Evolutionary conservation across 352 stramenopile species (phyloP), one percentile per base, ranked within the genome.

Genomic region (Plasmopara muralis): DNA sequence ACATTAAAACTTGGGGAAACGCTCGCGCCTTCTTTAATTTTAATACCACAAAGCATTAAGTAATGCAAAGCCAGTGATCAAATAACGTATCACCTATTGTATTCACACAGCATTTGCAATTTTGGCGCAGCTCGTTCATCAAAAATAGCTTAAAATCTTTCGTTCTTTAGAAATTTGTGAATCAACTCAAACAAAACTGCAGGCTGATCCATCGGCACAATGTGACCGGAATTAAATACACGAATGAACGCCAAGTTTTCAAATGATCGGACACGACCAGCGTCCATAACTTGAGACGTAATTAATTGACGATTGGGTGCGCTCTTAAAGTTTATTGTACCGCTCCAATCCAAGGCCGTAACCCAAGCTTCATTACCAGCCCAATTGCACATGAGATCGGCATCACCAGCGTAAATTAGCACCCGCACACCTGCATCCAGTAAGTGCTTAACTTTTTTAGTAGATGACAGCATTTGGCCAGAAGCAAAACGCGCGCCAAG

Each of bases 301-400:
- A 67, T 44, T 16, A 85, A 63, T 29, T 33, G 57, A 31, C 45
- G 70, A 50, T 65, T 74, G 5, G 49, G 28, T 4, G 64, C 80
- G 5, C 51, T 60, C 34, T 93, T 87, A 70, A 98, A 98, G 10
- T 79, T 69, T 9, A 66, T 53, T 61, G 89, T 83, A 41, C 95
- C 90, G 25, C 57, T 76, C 96, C 96, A 99, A 29, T 97, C 79
- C 37, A 99, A 68, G 6, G 60, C 77, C 25, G 89, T 65, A 0
- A 91, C 96, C 95, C 94, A 98, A 25, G 93, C 94, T 53, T 96
- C 60, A 62, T 98, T 98, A 18, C 95, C 96, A 40, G 98, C 63
- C 77, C 96, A 98, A 65, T 99, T 98, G 73, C 89, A 98, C 66
- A 98, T 97, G 56, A 98, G 96, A 66, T 98, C 96, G 9, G 90